phyloP scores from a whole-genome alignment of 176 grass and related monocot genomes.

The sorghum (Sorghum bicolor) region DNA sequence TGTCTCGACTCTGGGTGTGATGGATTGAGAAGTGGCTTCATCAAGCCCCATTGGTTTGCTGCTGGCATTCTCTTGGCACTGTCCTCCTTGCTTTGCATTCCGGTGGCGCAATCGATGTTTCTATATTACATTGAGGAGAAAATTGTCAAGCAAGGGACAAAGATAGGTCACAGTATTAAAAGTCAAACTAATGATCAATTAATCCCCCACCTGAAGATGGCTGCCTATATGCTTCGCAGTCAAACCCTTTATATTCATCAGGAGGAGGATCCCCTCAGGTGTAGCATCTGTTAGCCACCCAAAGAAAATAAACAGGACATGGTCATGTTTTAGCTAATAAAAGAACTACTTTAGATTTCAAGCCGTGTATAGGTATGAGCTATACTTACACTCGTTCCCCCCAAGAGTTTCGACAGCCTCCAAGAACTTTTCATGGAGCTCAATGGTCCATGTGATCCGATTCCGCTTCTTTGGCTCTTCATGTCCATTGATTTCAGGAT shows the following conservation, averaged over 20 bases:
- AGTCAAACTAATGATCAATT: neutral
- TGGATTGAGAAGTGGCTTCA: neutral
- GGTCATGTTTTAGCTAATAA: conserved; percentile 28
- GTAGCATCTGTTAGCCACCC: conserved; percentile 5
- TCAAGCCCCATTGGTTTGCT: neutral
- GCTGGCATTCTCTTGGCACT: neutral
- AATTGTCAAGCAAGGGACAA: neutral
- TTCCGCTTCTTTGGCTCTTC: conserved; percentile 6
- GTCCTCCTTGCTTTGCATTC: neutral
- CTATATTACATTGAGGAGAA: conserved; percentile 23
- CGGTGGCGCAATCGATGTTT: conserved; percentile 15
- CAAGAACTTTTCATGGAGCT: conserved; percentile 41
- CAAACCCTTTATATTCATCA: conserved; percentile 32
- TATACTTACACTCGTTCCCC: conserved; percentile 29
- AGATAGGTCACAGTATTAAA: neutral
- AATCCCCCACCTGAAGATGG: conserved; percentile 38
- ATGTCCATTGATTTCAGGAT: neutral
- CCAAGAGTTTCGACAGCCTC: conserved; percentile 25
- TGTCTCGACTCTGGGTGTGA: neutral
- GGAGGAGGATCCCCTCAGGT: neutral
- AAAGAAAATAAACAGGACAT: neutral
- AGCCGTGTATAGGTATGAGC: neutral
- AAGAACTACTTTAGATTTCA: conserved; percentile 15
- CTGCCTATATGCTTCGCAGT: conserved; percentile 15
- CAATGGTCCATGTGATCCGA: conserved; percentile 5